Base-by-base conservation (phyloP, 2,329 filamentous ascomycete genomes). In the Fusarium redolens region DNA sequence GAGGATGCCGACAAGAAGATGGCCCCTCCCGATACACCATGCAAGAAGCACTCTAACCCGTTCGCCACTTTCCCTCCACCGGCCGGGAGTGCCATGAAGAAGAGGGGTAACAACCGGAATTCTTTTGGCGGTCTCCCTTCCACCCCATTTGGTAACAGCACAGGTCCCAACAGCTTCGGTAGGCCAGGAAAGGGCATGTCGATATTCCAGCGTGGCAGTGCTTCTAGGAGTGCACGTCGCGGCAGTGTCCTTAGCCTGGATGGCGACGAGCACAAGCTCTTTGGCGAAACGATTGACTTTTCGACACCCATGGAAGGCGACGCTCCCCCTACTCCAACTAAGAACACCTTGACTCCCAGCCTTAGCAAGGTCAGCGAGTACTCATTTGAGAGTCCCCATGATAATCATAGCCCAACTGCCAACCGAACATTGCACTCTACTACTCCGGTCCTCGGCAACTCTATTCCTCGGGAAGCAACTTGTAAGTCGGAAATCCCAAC, bases 291-390 rank as follows among this genome's bases (percentile, higher is more conserved):
- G 15, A 65, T 70, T 22, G 78, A 82, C 47, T 59, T 79, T 38
- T 69, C 73, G 18, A 75, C 57, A 37, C 65, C 75, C 13, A 61
- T 79, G 58, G 79, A 82, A 35, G 86, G 84, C 43, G 95, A 97
- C 55, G 86, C 96, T 64, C 95, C 96, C n/a, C 95, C 96, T 2
- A 99, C 96, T 3, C 96, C 96, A 2, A 98, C 96, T 1, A 98
- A 97, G 82, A 90, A 90, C 73, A 84, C 79, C 66, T 83, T 83
- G 61, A 84, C 81, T 44, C 83, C 82, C 76, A 87, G 82, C 71
- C 75, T 83, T 61, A 80, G 78, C 69, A 80, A 82, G 47, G 75
- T 81, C 30, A 82, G 82, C 66, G 81, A 83, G 63, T 77, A 81
- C 41, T 82, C 81, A 12, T 77, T 84, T 17, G 86, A 87, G 57